Conservation (phyloP, 306 rosid genomes). For the Medicago ruthenica region DNA sequence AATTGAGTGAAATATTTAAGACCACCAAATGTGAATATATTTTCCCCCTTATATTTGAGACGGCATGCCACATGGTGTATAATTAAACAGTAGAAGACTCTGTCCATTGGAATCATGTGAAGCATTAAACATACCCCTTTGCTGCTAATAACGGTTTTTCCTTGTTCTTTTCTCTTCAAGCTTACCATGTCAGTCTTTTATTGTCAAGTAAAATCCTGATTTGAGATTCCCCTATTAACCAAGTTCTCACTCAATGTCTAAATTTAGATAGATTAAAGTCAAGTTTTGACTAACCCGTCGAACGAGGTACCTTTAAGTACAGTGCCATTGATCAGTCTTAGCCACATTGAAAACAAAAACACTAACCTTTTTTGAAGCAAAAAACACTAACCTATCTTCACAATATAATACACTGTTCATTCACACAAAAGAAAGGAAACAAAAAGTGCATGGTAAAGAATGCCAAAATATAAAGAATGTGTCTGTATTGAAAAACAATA, state of each 20-base stretch:
- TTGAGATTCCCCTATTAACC: neutral
- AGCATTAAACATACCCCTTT: neutral
- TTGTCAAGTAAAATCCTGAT: slow-evolving; percentile 9
- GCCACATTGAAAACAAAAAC: slow-evolving; percentile 39
- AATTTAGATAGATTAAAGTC: slow-evolving; percentile 32
- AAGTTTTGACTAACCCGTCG: slow-evolving; percentile 23
- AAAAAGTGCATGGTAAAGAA: slow-evolving; percentile 37
- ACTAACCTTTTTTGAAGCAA: neutral
- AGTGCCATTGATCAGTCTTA: slow-evolving; percentile 26
- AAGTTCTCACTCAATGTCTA: slow-evolving; percentile 31
- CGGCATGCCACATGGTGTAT: neutral
- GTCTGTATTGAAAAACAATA: slow-evolving; percentile 36
- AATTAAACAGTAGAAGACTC: neutral
- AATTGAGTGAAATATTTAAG: neutral
- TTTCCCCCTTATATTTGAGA: too few species aligned
- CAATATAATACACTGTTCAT: slow-evolving; percentile 31
- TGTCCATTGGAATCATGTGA: slow-evolving; percentile 1
- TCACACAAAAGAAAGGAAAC: slow-evolving; percentile 37
- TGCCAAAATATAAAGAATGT: slow-evolving; percentile 19
- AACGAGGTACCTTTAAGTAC: slow-evolving; percentile 34
- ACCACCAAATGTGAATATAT: too few species aligned
- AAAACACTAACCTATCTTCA: neutral
- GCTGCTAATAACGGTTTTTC: slow-evolving; percentile 39
- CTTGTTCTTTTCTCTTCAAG: slow-evolving; percentile 18
- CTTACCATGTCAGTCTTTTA: slow-evolving; percentile 28